Conservation (phyloP, 768 basidiomycete genomes). For the Xanthoconium purpureum region DNA sequence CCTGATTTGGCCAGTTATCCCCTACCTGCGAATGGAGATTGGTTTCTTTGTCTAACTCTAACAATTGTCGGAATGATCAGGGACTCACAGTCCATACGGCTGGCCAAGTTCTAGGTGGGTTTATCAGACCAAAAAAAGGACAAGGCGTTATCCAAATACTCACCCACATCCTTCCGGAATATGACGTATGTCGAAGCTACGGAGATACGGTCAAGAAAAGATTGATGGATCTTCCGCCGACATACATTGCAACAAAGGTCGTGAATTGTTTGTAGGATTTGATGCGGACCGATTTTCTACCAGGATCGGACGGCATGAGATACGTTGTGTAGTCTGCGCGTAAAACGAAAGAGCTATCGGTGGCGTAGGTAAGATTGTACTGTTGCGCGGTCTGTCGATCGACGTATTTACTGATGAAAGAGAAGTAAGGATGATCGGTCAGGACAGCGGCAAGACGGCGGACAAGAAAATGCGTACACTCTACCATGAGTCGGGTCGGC, state of each 20-base stretch:
- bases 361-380: constrained; percentile 31
- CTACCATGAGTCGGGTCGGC: constrained; percentile 65
- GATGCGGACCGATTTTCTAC: constrained; percentile 32
- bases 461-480: constrained; percentile 43
- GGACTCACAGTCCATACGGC: constrained; percentile 23
- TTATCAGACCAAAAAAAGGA: background rate
- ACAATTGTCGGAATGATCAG: background rate
- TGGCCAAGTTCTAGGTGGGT: constrained; percentile 23
- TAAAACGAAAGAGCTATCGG: constrained; percentile 26
- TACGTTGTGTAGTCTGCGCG: constrained; percentile 29
- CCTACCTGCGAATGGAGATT: constrained; percentile 9
- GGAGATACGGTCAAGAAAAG: background rate
- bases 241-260: constrained; percentile 20
- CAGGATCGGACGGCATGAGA: constrained; percentile 20
- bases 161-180: constrained; percentile 34
- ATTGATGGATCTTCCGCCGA: background rate
- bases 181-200: constrained; percentile 31
- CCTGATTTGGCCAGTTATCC: constrained; percentile 19
- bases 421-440: background rate
- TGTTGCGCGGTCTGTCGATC: constrained; percentile 21
- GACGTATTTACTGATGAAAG: constrained; percentile 26
- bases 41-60: too few relatives aligned
- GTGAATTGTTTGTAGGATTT: constrained; percentile 20
- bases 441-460: background rate
- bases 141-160: background rate